Conservation (phyloP, 176 grass and related monocot genomes). For the Oryza australiensis region DNA sequence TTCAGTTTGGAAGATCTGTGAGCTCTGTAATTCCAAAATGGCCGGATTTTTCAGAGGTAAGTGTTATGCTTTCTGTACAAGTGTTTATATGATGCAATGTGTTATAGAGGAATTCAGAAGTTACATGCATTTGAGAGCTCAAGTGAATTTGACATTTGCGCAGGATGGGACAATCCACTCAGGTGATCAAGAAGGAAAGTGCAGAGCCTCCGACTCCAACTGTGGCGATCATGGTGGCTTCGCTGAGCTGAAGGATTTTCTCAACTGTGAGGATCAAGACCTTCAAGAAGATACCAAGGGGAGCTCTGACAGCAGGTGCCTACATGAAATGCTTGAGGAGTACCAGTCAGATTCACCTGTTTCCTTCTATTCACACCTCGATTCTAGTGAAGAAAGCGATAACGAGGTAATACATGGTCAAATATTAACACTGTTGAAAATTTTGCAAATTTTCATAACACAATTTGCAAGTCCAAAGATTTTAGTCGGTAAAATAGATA, state of each 20-base stretch:
- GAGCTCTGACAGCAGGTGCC: constrained; percentile 80
- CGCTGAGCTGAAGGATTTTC: constrained; percentile 46
- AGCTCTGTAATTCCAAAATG: constrained; percentile 37
- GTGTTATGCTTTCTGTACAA: background rate
- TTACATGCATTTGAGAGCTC: constrained; percentile 21
- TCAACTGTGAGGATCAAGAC: constrained; percentile 40
- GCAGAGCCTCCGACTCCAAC: constrained; percentile 32
- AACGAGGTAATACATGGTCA: constrained; percentile 50
- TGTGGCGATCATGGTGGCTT: constrained; percentile 34
- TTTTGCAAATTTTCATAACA: background rate
- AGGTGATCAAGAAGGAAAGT: constrained; percentile 28
- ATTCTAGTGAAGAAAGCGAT: constrained; percentile 63
- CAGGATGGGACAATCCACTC: constrained; percentile 44
- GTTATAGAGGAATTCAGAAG: constrained; percentile 19
- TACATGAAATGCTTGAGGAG: constrained; percentile 94
- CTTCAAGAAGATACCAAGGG: constrained; percentile 60
- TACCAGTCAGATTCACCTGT: constrained; percentile 71
- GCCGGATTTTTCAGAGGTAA: constrained; percentile 33
- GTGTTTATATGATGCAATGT: background rate
- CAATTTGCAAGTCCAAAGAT: background rate
- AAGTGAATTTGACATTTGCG: constrained; percentile 27
- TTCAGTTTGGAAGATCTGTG: constrained; percentile 36
- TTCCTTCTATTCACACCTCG: constrained; percentile 75
- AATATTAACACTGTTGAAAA: background rate
- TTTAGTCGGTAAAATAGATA: background rate